Evolutionary conservation across 1,284 basidiomycete genomes (phyloP).

Genomic region (Tausonia pullulans): DNA sequence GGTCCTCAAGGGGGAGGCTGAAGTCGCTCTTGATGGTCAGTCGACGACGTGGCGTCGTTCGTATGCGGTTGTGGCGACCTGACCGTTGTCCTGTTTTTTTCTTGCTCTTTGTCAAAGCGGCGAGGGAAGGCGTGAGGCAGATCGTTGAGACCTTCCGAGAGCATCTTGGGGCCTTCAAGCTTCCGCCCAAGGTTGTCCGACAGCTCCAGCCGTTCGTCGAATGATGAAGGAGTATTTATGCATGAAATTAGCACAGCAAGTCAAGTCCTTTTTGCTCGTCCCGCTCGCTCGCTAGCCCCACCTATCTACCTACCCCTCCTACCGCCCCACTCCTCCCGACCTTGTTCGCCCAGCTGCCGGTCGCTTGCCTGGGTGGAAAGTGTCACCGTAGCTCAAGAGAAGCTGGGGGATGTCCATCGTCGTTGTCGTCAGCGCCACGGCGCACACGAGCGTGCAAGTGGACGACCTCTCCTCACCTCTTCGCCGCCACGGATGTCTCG

Average conservation of each 20-base stretch:
- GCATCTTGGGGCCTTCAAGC: slow-evolving; percentile 61
- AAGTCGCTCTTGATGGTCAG: slow-evolving; percentile 51
- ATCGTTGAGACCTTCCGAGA: slow-evolving; percentile 63
- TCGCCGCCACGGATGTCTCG: too few species aligned
- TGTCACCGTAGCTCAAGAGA: too few species aligned
- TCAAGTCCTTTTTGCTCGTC: not conserved
- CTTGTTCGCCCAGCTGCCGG: not conserved
- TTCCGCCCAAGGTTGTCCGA: slow-evolving; percentile 51
- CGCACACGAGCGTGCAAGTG: too few species aligned
- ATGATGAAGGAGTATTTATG: not conserved
- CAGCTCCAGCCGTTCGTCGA: slow-evolving; percentile 62
- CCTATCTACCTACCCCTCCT: too few species aligned
- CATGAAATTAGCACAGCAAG: too few species aligned
- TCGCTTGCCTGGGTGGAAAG: too few species aligned
- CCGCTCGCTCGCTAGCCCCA: not conserved
- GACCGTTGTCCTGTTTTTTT: slow-evolving; percentile 1
- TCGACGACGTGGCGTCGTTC: slow-evolving; percentile 10
- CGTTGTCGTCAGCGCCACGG: too few species aligned
- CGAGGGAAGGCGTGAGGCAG: slow-evolving; percentile 54
- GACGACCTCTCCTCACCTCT: too few species aligned
- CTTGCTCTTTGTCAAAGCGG: slow-evolving; percentile 37
- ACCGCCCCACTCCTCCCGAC: not conserved
- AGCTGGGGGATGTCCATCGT: too few species aligned
- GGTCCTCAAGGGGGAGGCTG: slow-evolving; percentile 40
- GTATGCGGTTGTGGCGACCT: not conserved